These are phyloP conservation scores for Penicillium sp. DNA, from an alignment of 2,329 filamentous ascomycete species.

Conservation along the genomic window DNA sequence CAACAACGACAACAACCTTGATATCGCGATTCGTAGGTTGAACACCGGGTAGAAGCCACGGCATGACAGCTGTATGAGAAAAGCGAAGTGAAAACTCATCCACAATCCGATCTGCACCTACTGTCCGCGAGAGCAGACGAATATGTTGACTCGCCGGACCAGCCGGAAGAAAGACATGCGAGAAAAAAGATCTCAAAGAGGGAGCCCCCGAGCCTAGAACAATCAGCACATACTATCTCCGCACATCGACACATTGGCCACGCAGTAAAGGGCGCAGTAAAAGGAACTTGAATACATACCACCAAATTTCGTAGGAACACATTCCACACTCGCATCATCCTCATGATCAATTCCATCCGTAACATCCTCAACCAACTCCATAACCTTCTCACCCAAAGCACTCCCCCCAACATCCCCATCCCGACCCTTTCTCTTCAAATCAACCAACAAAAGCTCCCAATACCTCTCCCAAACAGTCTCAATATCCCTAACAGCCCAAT, in stretches of 20 bases:
- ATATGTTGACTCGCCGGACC: conserved; percentile 53
- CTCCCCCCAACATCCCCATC: conserved; percentile 18
- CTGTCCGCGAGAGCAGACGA: conserved; percentile 59
- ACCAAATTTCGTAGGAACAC: conserved; percentile 41
- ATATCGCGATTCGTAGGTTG: conserved; percentile 59
- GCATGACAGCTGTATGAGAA: conserved; percentile 57
- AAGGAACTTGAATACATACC: conserved; percentile 29
- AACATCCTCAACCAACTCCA: conserved; percentile 9
- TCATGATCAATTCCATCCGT: conserved; percentile 13
- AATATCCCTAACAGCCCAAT: conserved; percentile 37
- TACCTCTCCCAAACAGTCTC: conserved; percentile 47
- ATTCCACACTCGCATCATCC: conserved; percentile 34
- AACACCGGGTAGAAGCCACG: conserved; percentile 61
- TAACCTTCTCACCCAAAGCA: neutral
- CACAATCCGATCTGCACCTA: conserved; percentile 60
- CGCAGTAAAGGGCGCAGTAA: neutral
- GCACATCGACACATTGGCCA: no score
- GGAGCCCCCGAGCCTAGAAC: conserved; percentile 23
- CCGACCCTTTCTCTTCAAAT: conserved; percentile 22
- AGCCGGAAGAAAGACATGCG: conserved; percentile 55
- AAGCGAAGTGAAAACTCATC: conserved; percentile 62
- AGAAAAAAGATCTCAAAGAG: conserved; percentile 53
- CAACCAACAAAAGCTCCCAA: conserved; percentile 30
- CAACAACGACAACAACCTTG: conserved; percentile 57
- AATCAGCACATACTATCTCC: neutral